phyloP scores from a whole-genome alignment of 1,284 basidiomycete genomes.

The Ustilago xerochloae region DNA sequence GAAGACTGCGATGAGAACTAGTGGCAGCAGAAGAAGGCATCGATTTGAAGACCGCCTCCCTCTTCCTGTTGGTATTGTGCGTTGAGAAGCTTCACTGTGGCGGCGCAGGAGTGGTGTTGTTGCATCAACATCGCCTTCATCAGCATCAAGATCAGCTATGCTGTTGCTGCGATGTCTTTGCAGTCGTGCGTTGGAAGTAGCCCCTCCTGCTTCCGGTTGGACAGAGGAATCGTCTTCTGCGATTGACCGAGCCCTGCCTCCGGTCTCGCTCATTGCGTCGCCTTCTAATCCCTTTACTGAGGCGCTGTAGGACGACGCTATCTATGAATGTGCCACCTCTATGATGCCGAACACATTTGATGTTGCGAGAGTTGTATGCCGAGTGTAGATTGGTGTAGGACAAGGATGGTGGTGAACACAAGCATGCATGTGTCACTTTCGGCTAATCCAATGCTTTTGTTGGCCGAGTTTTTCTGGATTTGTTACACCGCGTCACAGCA shows the following conservation, averaged over 20 bases:
- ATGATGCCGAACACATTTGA: no score
- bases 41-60: not conserved
- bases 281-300: not conserved
- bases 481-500: not conserved
- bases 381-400: not conserved
- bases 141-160: not conserved
- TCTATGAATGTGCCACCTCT: not conserved
- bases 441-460: not conserved
- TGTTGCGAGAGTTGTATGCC: no score
- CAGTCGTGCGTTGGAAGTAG: not conserved
- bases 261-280: not conserved
- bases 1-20: constrained; percentile 9
- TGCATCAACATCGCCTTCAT: not conserved
- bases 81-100: not conserved
- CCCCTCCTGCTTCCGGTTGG: not conserved
- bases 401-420: not conserved
- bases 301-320: no score
- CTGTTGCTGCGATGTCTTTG: not conserved
- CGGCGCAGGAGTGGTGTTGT: constrained; percentile 16
- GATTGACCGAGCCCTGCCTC: not conserved
- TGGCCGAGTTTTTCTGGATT: not conserved
- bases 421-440: not conserved
- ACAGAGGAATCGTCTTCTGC: not conserved
- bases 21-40: constrained; percentile 1
- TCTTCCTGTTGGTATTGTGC: not conserved